Evolutionary conservation across 2,329 filamentous ascomycete species (phyloP).

Genomic region (Fusarium miscanthi): DNA sequence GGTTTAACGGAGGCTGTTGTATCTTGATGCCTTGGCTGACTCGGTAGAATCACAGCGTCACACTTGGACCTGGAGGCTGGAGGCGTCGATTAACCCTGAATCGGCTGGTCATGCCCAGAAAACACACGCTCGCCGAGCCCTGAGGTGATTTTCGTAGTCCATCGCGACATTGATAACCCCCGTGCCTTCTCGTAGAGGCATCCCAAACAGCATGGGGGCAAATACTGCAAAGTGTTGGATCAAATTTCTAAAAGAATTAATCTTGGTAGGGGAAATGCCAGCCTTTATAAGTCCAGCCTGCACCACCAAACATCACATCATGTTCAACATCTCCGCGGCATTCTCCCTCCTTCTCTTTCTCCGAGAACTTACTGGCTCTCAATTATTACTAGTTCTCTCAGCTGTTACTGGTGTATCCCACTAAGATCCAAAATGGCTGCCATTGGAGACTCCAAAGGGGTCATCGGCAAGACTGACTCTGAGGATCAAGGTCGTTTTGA

Average conservation of each 20-base stretch:
- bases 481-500: slow-evolving; percentile 28
- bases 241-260: neutral
- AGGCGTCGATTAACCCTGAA: neutral
- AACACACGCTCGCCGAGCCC: slow-evolving; percentile 11
- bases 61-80: neutral
- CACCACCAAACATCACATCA: slow-evolving; percentile 7
- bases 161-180: slow-evolving; percentile 42
- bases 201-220: neutral
- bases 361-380: neutral
- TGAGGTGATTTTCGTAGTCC: slow-evolving; percentile 41
- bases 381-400: neutral
- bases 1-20: neutral
- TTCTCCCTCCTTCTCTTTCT: slow-evolving; percentile 2
- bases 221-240: neutral
- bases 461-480: slow-evolving; percentile 25
- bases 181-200: neutral
- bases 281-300: slow-evolving; percentile 41
- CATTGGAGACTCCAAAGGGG: slow-evolving; percentile 5
- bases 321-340: slow-evolving; percentile 34
- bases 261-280: neutral
- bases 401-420: neutral
- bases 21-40: neutral
- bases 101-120: neutral
- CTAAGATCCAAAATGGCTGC: slow-evolving; percentile 26
- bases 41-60: neutral